Conservation (phyloP, 306 rosid genomes). For the Cajanus cajan region DNA sequence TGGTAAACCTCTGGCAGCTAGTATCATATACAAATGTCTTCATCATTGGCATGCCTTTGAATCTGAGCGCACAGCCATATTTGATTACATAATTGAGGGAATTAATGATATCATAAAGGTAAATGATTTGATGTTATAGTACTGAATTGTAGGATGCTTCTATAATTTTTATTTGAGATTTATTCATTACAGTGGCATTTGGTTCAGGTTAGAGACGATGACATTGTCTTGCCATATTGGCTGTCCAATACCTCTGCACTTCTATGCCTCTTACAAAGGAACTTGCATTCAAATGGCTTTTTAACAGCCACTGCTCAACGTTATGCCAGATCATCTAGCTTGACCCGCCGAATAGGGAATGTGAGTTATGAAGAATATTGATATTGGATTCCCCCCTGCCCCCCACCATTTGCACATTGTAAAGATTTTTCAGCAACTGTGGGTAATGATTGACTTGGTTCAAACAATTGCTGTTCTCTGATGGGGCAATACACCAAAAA, state of each 20-base stretch:
- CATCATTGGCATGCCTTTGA: constrained; percentile 96
- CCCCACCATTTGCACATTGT: neutral
- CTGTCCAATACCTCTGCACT: constrained; percentile 88
- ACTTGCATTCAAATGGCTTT: constrained; percentile 73
- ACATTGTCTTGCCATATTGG: constrained; percentile 68
- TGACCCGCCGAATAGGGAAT: constrained; percentile 59
- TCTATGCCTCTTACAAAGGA: constrained; percentile 81
- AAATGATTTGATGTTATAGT: constrained; percentile 9
- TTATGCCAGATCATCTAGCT: constrained; percentile 63
- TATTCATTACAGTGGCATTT: neutral
- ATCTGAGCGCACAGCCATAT: constrained; percentile 82
- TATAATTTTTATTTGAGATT: neutral
- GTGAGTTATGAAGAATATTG: constrained; percentile 45
- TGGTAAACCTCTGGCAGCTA: constrained; percentile 74
- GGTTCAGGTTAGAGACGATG: constrained; percentile 77
- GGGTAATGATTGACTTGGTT: neutral
- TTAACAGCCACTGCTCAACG: constrained; percentile 58
- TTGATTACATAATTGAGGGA: constrained; percentile 82
- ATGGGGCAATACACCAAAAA: neutral
- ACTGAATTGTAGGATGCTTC: neutral
- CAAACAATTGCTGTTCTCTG: neutral
- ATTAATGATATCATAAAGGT: constrained; percentile 79
- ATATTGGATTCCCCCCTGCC: neutral
- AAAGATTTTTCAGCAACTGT: constrained; percentile 1
- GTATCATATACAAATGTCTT: constrained; percentile 79